Evolutionary conservation across 495 filamentous ascomycete genomes (phyloP).

Genomic region (Amniculicola lignicola): DNA sequence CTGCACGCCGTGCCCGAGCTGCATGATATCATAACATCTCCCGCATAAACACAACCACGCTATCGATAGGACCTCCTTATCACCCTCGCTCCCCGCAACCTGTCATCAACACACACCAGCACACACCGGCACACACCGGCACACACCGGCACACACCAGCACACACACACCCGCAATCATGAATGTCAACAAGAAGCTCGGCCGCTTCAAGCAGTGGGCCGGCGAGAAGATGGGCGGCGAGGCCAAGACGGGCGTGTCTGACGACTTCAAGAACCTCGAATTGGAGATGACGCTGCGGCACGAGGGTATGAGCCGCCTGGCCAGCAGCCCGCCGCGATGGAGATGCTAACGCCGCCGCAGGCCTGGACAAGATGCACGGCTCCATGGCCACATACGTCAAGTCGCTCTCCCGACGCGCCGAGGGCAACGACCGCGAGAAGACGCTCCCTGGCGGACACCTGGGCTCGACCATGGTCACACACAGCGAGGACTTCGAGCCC

Average conservation of each 20-base stretch:
- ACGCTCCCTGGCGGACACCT: constrained; percentile 74
- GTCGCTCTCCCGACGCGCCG: constrained; percentile 79
- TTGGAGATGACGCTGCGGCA: constrained; percentile 88
- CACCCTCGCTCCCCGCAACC: background rate
- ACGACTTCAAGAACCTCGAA: constrained; percentile 92
- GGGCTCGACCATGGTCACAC: constrained; percentile 81
- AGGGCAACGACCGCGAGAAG: constrained; percentile 83
- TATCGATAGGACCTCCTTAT: no score
- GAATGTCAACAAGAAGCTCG: constrained; percentile 95
- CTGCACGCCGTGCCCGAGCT: no score
- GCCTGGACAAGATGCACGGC: constrained; percentile 86
- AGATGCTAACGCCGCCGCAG: constrained; percentile 45
- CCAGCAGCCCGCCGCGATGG: background rate
- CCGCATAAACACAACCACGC: no score
- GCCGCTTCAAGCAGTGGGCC: constrained; percentile 97
- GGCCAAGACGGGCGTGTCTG: constrained; percentile 79
- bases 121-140: background rate
- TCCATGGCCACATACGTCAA: constrained; percentile 90
- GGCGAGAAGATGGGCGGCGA: constrained; percentile 96
- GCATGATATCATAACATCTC: no score
- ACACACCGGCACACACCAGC: background rate
- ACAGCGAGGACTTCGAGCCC: constrained; percentile 90
- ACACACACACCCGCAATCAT: constrained; percentile 48
- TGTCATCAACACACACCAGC: background rate
- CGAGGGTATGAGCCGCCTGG: constrained; percentile 62